Evolutionary conservation across 1,284 basidiomycete genomes (phyloP), one percentile per base, ranked within the genome.

Genomic region (Fomitiporia mediterranea): DNA sequence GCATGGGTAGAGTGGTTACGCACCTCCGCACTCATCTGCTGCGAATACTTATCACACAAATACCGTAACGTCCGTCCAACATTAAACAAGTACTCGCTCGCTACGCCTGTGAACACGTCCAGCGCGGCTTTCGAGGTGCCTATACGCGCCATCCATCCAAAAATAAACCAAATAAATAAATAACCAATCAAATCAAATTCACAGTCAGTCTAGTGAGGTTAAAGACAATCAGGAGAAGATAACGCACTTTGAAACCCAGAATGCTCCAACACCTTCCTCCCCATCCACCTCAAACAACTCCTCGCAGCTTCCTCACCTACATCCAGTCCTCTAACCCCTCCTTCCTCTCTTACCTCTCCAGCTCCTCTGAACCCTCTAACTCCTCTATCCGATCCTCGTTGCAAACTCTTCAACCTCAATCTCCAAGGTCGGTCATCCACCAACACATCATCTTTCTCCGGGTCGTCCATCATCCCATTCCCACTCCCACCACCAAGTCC

Each of bases 1-100:
- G n/a, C n/a, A n/a, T n/a, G n/a, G n/a, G n/a, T n/a, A 34, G 32
- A 13, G 58, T 38, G 28, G 49, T 34, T n/a, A 47, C 63, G 57
- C 47, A 93, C 92, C 79, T 96, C 92, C 0, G 89, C 69, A 3
- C 84, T 83, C 86, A 98, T 92, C 42, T 78, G 80, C 40, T 79
- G 73, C 0, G 81, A 81, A 70, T 91, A 91, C 62, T 89, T 89
- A 68, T 98, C 95, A 19, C 80, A 74, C 58, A 94, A 75, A 64
- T 89, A 86, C 44, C 86, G 79, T 53, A 98, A 81, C 9, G 93
- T 95, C 47, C 86, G 80, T 1, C 95, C 96, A 35, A 98, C 79
- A 65, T 94, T 96, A 39, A 81, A 71, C 1, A 98, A 66, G 69
- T 92, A 96, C 64, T 96, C 91, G 0, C 84, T 78, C 0, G 87